These are phyloP conservation scores for Anthostomella pinea DNA, from an alignment of 2,329 filamentous ascomycete genomes.

Conservation along the genomic window DNA sequence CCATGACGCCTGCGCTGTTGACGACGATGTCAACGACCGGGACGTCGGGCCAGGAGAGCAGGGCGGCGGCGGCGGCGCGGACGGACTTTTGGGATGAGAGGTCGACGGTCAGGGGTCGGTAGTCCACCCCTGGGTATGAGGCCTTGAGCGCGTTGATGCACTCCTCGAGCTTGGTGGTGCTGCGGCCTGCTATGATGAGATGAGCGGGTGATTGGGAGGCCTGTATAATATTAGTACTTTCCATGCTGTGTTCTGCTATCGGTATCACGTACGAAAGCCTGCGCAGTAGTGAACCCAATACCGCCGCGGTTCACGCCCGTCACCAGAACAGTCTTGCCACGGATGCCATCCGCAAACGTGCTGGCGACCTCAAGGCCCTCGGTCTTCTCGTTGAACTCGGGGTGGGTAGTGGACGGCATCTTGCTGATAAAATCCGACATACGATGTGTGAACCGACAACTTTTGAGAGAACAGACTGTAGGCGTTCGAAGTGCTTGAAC, in stretches of 20 bases:
- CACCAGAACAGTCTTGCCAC: slow-evolving; percentile 35
- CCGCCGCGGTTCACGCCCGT: slow-evolving; percentile 36
- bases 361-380: slow-evolving; percentile 38
- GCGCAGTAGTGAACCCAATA: slow-evolving; percentile 33
- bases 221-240: no score
- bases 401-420: slow-evolving; percentile 33
- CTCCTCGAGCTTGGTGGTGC: slow-evolving; percentile 29
- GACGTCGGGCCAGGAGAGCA: slow-evolving; percentile 34
- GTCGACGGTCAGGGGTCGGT: slow-evolving; percentile 35
- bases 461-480: no score
- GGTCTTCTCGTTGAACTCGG: slow-evolving; percentile 34
- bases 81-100: slow-evolving; percentile 37
- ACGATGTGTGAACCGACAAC: no score
- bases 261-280: slow-evolving; percentile 37
- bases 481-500: no score
- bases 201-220: slow-evolving; percentile 32
- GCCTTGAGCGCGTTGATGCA: slow-evolving; percentile 28
- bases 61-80: slow-evolving; percentile 33
- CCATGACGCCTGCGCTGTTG: slow-evolving; percentile 45
- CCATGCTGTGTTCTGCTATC: no score
- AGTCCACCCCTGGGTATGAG: slow-evolving; percentile 28
- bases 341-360: slow-evolving; percentile 33
- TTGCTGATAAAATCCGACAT: no score
- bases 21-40: slow-evolving; percentile 39
- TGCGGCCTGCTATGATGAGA: slow-evolving; percentile 36